Conservation (phyloP, 257 asterid species). For the Solanum dulcamara region DNA sequence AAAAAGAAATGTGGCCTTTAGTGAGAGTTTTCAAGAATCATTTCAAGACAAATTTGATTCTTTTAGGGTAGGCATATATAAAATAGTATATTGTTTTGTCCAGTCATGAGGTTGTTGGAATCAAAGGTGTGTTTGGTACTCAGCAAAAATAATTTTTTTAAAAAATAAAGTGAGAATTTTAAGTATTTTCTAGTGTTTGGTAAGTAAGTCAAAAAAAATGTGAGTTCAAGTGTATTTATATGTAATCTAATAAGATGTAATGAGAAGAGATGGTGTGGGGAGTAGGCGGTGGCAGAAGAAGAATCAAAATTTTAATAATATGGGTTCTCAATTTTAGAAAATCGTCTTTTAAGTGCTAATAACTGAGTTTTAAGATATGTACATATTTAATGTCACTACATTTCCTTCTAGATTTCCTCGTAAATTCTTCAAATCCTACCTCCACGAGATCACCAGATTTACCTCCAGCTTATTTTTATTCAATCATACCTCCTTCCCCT, state of each 20-base stretch:
- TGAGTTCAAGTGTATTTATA: too few relatives aligned
- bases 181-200: neutral
- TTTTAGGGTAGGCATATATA: neutral
- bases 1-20: neutral
- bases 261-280: too few relatives aligned
- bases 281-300: too few relatives aligned
- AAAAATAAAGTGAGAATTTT: neutral
- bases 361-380: neutral
- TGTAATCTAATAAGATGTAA: too few relatives aligned
- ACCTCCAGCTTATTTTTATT: neutral
- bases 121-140: neutral
- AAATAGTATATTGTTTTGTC: neutral
- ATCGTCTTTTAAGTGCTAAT: neutral
- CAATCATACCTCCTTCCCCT: neutral
- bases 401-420: neutral
- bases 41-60: neutral
- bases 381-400: neutral
- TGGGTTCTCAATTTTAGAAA: neutral
- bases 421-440: neutral
- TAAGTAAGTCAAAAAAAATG: too few relatives aligned
- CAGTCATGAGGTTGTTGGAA: neutral
- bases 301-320: too few relatives aligned
- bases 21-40: neutral
- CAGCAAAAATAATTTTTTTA: too few relatives aligned
- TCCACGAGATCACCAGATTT: neutral